Base-by-base conservation (phyloP, 441 rosid species). In the Pelargonium myrrhifolium region DNA sequence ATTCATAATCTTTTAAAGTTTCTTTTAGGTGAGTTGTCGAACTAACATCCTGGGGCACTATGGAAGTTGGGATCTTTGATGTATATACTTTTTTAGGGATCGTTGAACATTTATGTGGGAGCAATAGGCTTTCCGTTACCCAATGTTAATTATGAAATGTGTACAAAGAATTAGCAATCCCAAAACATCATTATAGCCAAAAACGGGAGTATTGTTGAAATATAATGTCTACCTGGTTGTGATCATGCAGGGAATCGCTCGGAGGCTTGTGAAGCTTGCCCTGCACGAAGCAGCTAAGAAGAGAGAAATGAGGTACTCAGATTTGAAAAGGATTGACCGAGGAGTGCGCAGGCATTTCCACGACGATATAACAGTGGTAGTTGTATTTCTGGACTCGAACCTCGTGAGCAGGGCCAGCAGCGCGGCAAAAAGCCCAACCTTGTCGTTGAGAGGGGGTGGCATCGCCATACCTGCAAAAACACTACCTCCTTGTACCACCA, bases 271-370 rank as follows among this genome's bases (percentile, higher is more conserved):
- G 78, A 92, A 94, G 84, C 78, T 78, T 31, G 97, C 97, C 22
- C 69, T 91, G 3, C 92, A 84, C 73, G 93, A 84, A 79, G 97
- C 95, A 10, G 97, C 97, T 0, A 90, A 84, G 82, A 90, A 88
- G 83, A 74, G 97, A 72, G 96, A 91, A 78, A 92, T 94, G 97
- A 87, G 99, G 61, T 94, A 91, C 77, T 91, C 99, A 0, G 99
- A 91, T 88, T 76, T 94, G 82, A 94, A 89, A 80, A 89, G 87
- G 86, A 91, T 94, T 1, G 97, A 94, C 74, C 87, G 96, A 0
- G 97, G 99, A 0, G 98, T 94, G 2, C 71, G 99, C 15, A 76
- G 99, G 45, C 94, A 88, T 86, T 94, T 92, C 88, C 99, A 94
- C 26, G 99, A 94, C 28, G 99, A 93, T 79, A 89, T 88, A 66